Base-by-base conservation (phyloP, 192 early-diverging fungal genomes). In the Podila horticola region DNA sequence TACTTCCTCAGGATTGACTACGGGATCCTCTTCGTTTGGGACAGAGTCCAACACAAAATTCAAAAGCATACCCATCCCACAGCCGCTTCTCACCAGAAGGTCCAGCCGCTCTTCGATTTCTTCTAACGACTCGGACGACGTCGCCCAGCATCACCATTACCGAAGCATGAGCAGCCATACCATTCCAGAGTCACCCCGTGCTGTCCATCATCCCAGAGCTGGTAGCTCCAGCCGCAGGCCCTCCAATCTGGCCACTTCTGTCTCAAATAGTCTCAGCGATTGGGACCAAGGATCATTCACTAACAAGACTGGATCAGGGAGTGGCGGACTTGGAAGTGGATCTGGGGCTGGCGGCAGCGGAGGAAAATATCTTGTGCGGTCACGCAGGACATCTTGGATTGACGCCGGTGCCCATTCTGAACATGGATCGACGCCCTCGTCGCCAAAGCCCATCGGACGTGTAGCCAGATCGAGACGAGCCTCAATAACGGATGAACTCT, bases 371-470 rank as follows among this genome's bases (percentile, higher is more conserved):
- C 69, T 83, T 11, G 38, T 83, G 28, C 67, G 73, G 24, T 83
- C 81, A n/a, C 58, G 73, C 29, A 74, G 81, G 59, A 83, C 81
- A 12, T 83, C 81, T 19, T 83, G 72, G 73, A 83, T 83, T 19
- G 81, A 75, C 50, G 81, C 81, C 34, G 66, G 74, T 22, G 72
- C 52, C 2, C 71, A 81, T 45, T 81, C 71, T 0, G 77, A 81
- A 11, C 72, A 73, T 45, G 77, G 77, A 36, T 81, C 77, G 7
- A 73, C 58, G 7, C 71, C 77, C 0, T 81, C 77, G 13, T 81
- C 77, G 20, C 77, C 77, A 34, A 81, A 65, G 24, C 66, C 67
- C 6, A 73, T 73, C 22, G 77, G 77, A 51, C 61, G 77, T 22
- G 31, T 69, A 19, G 70, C 70, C 15, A 51, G 66, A 12, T 81